Conservation (phyloP, 78 protist genomes). For the Cyanophora paradoxa region DNA sequence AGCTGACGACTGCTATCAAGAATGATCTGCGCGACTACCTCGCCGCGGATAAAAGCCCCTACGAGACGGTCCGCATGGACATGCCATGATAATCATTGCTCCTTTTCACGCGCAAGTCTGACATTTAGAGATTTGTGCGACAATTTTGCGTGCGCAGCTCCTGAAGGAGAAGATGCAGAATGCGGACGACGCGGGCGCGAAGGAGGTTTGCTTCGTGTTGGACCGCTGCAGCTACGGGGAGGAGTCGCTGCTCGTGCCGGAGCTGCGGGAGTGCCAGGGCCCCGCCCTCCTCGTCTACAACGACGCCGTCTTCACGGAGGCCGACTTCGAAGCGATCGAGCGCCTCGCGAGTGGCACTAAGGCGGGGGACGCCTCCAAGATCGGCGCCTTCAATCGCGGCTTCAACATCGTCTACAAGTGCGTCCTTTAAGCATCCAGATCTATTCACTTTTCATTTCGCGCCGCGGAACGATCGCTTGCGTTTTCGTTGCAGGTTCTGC, state of each 20-base stretch:
- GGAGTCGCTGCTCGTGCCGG: background rate
- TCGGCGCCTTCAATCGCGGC: constrained; percentile 47
- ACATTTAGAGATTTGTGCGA: too few species aligned
- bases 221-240: background rate
- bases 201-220: background rate
- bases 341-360: constrained; percentile 13
- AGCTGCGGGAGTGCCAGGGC: constrained; percentile 13
- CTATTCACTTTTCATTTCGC: background rate
- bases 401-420: constrained; percentile 43
- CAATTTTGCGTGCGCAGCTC: too few species aligned
- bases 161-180: background rate
- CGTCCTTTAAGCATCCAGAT: background rate
- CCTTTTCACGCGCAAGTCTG: too few species aligned
- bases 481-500: background rate
- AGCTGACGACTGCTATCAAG: too few species aligned
- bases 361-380: background rate
- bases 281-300: constrained; percentile 36
- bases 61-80: too few species aligned
- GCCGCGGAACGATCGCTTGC: background rate
- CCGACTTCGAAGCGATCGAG: constrained; percentile 9
- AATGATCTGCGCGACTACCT: too few species aligned
- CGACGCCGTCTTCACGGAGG: constrained; percentile 21
- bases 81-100: too few species aligned
- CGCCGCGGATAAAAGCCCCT: too few species aligned
- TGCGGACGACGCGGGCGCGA: background rate